Percentiles rank a stretch among this genome's conserved stretches.
phyloP scores from a whole-genome alignment of 768 basidiomycete genomes.

The Agaricus sinodeliciosus region DNA sequence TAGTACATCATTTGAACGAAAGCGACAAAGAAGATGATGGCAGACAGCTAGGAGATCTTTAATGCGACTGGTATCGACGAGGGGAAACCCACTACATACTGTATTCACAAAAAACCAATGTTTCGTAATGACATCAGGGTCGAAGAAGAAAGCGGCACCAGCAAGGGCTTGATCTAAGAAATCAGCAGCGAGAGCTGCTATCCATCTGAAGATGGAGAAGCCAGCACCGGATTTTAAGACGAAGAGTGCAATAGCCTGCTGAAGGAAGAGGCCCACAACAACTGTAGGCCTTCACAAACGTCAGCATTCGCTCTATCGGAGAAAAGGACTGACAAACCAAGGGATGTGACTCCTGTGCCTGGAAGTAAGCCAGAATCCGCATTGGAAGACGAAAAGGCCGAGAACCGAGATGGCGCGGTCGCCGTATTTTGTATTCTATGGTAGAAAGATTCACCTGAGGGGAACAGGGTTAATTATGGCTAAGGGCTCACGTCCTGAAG shows the following conservation, averaged over 20 bases:
- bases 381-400: conserved; percentile 76
- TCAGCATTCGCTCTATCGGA: neutral
- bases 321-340: conserved; percentile 43
- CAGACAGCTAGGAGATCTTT: conserved; percentile 39
- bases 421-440: conserved; percentile 50
- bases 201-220: conserved; percentile 78
- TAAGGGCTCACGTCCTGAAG: conserved; percentile 39
- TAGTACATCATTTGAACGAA: conserved; percentile 91
- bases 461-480: conserved; percentile 18
- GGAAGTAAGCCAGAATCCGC: conserved; percentile 65
- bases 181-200: conserved; percentile 74
- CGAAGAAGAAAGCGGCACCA: conserved; percentile 83
- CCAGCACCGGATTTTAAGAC: conserved; percentile 83
- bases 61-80: neutral
- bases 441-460: neutral
- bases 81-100: conserved; percentile 28
- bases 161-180: conserved; percentile 63
- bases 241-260: conserved; percentile 84
- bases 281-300: conserved; percentile 63
- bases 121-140: conserved; percentile 51
- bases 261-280: conserved; percentile 78
- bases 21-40: conserved; percentile 93
- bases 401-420: conserved; percentile 80
- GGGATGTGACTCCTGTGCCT: conserved; percentile 56
- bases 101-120: conserved; percentile 86